Base-by-base conservation (phyloP, 1,284 basidiomycete species). In the Gomphus bonarii region DNA sequence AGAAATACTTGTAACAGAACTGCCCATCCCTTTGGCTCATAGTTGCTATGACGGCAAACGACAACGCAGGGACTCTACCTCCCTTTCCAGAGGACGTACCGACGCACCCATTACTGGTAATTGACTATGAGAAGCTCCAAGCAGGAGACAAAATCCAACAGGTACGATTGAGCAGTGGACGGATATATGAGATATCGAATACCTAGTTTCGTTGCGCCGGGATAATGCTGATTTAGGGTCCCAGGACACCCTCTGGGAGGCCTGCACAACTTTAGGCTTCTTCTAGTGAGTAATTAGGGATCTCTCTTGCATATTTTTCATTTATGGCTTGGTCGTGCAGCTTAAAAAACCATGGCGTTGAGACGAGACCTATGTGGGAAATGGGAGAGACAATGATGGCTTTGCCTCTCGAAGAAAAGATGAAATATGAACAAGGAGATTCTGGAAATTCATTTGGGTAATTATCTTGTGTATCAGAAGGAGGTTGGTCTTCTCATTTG, bases 351-450 rank as follows among this genome's bases (percentile, higher is more conserved):
- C 80, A 85, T 63, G 80, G 75, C 2, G 73, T 72, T n/a, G 73
- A 78, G 59, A 79, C 75, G 5, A 68, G 74, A 52, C 67, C 65
- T 1, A 83, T 85, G 81, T 86, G 84, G 59, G 74, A 76, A 4
- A 73, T 84, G 66, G 82, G 80, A 6, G 70, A 70, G 6, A 76
- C 78, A 59, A 80, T 77, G 0, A 78, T 86, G 71, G 70, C 71
- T 1, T 69, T 86, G 0, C 80, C 84, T 0, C 57, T 80, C 22
- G 77, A 79, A 42, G 82, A 86, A 63, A 82, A 83, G 64, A 69
- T 84, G 72, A 74, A 75, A 57, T 85, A 72, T 61, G 83, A 84
- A 62, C 82, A 85, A 65, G 84, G 85, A 1, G 79, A 85, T 61
- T 69, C 68, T 6, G 84, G 84, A 0, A 69, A 70, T 58, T 84